Conservation (phyloP, 495 filamentous ascomycete species). For the Penicillium psychrofluorescens region DNA sequence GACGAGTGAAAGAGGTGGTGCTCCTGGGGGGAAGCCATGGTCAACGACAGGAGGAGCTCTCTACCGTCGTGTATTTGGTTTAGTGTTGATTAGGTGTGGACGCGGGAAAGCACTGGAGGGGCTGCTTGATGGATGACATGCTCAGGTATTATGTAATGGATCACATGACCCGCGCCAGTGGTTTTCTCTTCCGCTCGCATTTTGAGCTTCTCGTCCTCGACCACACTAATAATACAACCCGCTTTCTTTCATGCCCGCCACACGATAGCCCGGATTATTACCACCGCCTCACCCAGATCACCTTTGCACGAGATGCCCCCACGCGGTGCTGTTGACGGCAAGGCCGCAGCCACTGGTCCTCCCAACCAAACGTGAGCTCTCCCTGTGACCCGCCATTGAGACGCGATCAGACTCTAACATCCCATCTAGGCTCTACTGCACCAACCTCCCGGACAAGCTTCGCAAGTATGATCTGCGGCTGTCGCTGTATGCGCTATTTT, state of each 20-base stretch:
- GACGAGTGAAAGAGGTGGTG: constrained; percentile 96
- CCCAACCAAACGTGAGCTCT: constrained; percentile 68
- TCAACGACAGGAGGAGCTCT: constrained; percentile 96
- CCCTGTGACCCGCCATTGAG: constrained; percentile 5
- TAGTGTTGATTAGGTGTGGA: too few relatives aligned
- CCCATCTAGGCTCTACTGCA: constrained; percentile 66
- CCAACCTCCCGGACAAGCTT: constrained; percentile 78
- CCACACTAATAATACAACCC: not conserved
- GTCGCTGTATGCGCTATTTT: constrained; percentile 85
- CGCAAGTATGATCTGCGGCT: constrained; percentile 76
- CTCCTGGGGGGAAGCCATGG: constrained; percentile 80
- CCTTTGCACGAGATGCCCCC: constrained; percentile 28
- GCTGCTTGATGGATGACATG: constrained; percentile 1
- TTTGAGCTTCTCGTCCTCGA: not conserved
- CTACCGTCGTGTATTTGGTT: constrained; percentile 66
- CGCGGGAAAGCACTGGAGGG: too few relatives aligned
- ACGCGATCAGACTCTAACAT: constrained; percentile 17
- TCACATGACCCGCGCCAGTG: constrained; percentile 17
- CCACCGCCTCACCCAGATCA: constrained; percentile 18
- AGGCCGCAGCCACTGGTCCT: constrained; percentile 26
- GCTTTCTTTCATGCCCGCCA: not conserved
- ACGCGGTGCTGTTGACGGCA: constrained; percentile 29
- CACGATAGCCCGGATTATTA: not conserved
- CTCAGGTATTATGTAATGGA: constrained; percentile 18
- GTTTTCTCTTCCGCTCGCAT: not conserved